Evolutionary conservation across 768 basidiomycete species (phyloP).

Genomic region (Vararia minispora): DNA sequence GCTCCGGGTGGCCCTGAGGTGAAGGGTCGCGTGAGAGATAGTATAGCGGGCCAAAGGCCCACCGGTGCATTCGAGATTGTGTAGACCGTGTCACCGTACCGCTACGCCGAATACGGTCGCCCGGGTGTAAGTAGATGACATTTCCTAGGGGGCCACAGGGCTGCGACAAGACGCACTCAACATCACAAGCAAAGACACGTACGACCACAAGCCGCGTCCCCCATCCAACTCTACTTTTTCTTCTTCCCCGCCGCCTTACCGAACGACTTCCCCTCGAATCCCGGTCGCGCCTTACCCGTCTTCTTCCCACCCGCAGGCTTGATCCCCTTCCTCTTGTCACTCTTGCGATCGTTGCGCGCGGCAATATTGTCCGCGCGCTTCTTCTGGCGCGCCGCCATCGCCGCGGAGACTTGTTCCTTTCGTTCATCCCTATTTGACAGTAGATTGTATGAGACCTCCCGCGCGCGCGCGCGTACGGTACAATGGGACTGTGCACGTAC

Average conservation of each 20-base stretch:
- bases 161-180: too few species aligned
- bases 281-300: conserved; percentile 60
- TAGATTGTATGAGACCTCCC: not conserved
- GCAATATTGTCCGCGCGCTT: conserved; percentile 90
- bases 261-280: conserved; percentile 80
- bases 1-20: too few species aligned
- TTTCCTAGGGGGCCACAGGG: too few species aligned
- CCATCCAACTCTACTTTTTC: conserved; percentile 8
- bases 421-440: conserved; percentile 71
- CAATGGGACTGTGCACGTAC: conserved; percentile 36
- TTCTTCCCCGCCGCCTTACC: conserved; percentile 36
- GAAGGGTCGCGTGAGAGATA: too few species aligned
- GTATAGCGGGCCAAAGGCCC: too few species aligned
- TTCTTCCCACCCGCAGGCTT: conserved; percentile 38
- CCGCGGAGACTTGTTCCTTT: conserved; percentile 62
- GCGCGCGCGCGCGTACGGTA: conserved; percentile 1
- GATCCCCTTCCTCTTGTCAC: conserved; percentile 45
- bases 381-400: conserved; percentile 81
- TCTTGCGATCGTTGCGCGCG: conserved; percentile 65
- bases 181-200: too few species aligned
- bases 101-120: too few species aligned
- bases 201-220: too few species aligned
- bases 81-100: too few species aligned
- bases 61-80: too few species aligned
- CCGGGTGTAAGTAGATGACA: too few species aligned